phyloP scores from a whole-genome alignment of 2,329 filamentous ascomycete genomes.

The Ascochyta koolunga region DNA sequence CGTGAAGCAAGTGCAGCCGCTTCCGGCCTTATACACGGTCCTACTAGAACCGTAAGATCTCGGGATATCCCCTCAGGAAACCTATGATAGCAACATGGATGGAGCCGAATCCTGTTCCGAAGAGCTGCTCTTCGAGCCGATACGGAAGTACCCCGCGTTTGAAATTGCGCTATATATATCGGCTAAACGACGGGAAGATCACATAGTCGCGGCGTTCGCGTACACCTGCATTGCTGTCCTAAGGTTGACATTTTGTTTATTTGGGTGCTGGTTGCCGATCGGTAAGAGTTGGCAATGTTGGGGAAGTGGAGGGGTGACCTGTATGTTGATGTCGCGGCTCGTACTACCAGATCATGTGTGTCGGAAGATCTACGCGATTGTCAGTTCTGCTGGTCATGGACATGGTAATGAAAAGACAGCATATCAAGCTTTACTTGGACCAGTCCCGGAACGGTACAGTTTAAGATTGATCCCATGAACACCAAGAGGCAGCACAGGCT shows the following conservation, averaged over 20 bases:
- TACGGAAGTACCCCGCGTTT: constrained; percentile 15
- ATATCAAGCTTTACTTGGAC: no score
- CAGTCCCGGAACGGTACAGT: no score
- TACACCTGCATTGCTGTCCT: background rate
- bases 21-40: background rate
- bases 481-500: no score
- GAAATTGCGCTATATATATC: constrained; percentile 3
- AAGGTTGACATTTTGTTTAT: background rate
- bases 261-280: background rate
- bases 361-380: no score
- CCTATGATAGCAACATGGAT: background rate
- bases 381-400: no score
- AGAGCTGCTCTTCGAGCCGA: constrained; percentile 2
- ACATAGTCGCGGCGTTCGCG: background rate
- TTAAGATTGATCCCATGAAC: no score
- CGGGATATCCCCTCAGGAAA: background rate
- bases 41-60: background rate
- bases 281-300: background rate
- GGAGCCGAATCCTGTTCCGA: background rate
- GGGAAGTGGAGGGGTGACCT: background rate
- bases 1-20: background rate
- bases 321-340: background rate
- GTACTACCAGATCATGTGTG: no score
- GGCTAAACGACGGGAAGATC: constrained; percentile 11
- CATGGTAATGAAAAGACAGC: no score